Evolutionary conservation across 75 land plant species (phyloP).

Genomic region (Cupressus sempervirens): DNA sequence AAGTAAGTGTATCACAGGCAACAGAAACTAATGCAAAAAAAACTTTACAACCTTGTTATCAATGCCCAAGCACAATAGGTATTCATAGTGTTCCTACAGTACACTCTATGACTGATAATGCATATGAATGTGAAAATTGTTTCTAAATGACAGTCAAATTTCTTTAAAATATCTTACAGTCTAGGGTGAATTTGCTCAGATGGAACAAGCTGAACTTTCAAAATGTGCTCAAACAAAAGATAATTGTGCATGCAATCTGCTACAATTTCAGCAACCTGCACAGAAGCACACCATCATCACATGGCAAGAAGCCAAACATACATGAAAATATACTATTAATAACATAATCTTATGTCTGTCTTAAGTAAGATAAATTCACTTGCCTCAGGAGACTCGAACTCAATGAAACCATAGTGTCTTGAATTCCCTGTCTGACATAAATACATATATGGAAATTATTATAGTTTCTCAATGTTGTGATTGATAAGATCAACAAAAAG

Average conservation of each 20-base stretch:
- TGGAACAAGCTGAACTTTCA: conserved; percentile 80
- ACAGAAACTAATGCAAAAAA: too few species aligned
- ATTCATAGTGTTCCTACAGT: not conserved
- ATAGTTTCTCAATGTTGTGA: not conserved
- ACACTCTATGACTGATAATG: not conserved
- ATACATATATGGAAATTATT: not conserved
- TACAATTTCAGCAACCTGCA: conserved; percentile 92
- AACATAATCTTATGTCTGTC: not conserved
- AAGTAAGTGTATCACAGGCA: not conserved
- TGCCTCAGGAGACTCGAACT: conserved; percentile 84
- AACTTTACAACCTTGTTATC: not conserved
- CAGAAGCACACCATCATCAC: not conserved
- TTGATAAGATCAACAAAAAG: conserved; percentile 6
- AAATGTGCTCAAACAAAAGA: conserved; percentile 73
- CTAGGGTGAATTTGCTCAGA: conserved; percentile 63
- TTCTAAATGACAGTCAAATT: not conserved
- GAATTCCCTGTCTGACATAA: conserved; percentile 78
- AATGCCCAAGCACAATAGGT: not conserved
- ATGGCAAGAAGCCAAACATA: not conserved
- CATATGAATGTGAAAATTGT: not conserved
- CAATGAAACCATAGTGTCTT: conserved; percentile 87
- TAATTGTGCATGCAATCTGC: conserved; percentile 83
- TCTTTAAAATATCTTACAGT: conserved; percentile 45
- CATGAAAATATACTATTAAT: not conserved
- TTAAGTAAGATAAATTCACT: conserved; percentile 2